A percentile compares a stretch with the other conserved stretches of the same genome.
phyloP scores from a whole-genome alignment of 2,329 filamentous ascomycete species.

The Coniochaeta prunicola region DNA sequence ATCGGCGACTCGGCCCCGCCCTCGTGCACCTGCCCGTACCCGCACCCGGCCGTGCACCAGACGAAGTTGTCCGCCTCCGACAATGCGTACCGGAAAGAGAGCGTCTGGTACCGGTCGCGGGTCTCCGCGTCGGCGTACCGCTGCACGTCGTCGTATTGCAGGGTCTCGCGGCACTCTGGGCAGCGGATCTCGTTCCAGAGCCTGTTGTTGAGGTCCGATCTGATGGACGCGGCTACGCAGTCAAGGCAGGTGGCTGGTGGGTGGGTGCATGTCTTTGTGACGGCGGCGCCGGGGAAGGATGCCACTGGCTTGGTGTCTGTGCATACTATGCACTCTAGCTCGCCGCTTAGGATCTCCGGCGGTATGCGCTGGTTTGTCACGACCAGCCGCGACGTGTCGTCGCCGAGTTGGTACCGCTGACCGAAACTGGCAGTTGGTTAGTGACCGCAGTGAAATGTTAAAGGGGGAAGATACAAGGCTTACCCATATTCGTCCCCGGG shows the following conservation, averaged over 20 bases:
- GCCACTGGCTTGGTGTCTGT: slow-evolving; percentile 19
- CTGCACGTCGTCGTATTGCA: slow-evolving; percentile 37
- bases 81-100: slow-evolving; percentile 35
- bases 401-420: slow-evolving; percentile 23
- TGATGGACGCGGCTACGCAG: slow-evolving; percentile 27
- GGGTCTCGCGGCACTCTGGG: slow-evolving; percentile 37
- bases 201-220: slow-evolving; percentile 23
- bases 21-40: slow-evolving; percentile 43
- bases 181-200: slow-evolving; percentile 41
- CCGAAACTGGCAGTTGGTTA: slow-evolving; percentile 19
- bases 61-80: slow-evolving; percentile 36
- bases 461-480: neutral
- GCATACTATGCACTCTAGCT: slow-evolving; percentile 29
- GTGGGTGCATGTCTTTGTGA: slow-evolving; percentile 26
- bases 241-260: slow-evolving; percentile 23
- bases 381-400: slow-evolving; percentile 17
- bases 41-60: slow-evolving; percentile 47
- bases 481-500: slow-evolving; percentile 8
- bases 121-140: slow-evolving; percentile 33
- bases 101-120: slow-evolving; percentile 36
- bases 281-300: slow-evolving; percentile 23
- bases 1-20: slow-evolving; percentile 16
- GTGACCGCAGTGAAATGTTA: neutral
- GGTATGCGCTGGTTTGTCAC: slow-evolving; percentile 22
- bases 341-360: slow-evolving; percentile 12